Percentiles rank a stretch among this genome's conserved stretches.
phyloP scores from a whole-genome alignment of 169 alveolate species.

The Cryptosporidium parvum region DNA sequence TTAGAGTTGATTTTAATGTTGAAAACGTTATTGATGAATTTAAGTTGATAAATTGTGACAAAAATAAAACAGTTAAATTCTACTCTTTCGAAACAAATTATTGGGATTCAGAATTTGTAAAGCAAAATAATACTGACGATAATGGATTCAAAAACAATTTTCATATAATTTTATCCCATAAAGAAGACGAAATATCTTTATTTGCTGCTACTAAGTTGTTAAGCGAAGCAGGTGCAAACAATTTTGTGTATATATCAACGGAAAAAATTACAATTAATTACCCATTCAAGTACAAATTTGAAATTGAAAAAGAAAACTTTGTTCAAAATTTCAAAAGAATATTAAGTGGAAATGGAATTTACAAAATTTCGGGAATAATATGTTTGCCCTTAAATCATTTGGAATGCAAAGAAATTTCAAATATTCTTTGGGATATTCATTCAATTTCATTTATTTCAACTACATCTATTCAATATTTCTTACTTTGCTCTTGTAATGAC shows the following conservation, averaged over 20 bases:
- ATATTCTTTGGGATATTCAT: conserved; percentile 59
- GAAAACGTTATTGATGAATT: conserved; percentile 25
- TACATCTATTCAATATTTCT: conserved; percentile 37
- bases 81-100: neutral
- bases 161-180: conserved; percentile 43
- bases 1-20: neutral
- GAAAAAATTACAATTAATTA: neutral
- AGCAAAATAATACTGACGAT: conserved; percentile 18
- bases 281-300: conserved; percentile 19
- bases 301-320: conserved; percentile 11
- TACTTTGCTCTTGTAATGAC: conserved; percentile 17
- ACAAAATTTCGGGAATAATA: conserved; percentile 43
- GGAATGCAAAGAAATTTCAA: conserved; percentile 23
- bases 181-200: conserved; percentile 53
- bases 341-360: neutral
- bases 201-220: conserved; percentile 54
- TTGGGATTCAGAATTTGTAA: conserved; percentile 55
- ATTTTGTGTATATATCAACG: conserved; percentile 11
- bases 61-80: conserved; percentile 31
- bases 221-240: conserved; percentile 70
- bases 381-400: conserved; percentile 50
- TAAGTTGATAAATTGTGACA: neutral
- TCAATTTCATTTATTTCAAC: conserved; percentile 28
- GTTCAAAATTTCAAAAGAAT: neutral
- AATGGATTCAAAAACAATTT: neutral